phyloP scores from a whole-genome alignment of 352 stramenopile species.

The Globisporangium spinosum region DNA sequence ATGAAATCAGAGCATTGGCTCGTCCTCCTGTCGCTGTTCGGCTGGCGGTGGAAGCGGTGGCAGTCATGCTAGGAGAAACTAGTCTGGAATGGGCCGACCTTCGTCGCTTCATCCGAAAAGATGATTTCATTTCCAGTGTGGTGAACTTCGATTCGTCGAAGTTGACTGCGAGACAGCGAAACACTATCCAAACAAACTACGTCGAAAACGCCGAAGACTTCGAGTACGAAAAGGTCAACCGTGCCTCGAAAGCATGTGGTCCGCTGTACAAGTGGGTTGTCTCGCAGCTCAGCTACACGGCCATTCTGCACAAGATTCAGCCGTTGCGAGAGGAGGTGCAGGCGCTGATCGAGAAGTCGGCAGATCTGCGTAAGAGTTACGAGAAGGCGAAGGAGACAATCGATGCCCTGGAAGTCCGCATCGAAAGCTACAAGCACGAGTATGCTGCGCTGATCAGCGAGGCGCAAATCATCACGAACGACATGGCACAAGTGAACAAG shows the following conservation, averaged over 20 bases:
- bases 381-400: constrained; percentile 92
- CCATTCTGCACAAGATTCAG: constrained; percentile 98
- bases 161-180: constrained; percentile 91
- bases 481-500: constrained; percentile 96
- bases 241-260: constrained; percentile 95
- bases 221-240: constrained; percentile 91
- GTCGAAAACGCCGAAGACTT: constrained; percentile 90
- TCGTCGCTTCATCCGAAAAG: constrained; percentile 94
- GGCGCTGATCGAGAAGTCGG: constrained; percentile 92
- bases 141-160: constrained; percentile 99
- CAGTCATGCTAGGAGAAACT: constrained; percentile 97
- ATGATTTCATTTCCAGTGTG: constrained; percentile 99
- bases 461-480: constrained; percentile 96
- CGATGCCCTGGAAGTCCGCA: constrained; percentile 92
- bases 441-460: constrained; percentile 98
- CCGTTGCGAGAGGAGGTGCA: constrained; percentile 98
- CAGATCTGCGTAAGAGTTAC: constrained; percentile 91
- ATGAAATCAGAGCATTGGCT: constrained; percentile 97
- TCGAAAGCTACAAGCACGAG: constrained; percentile 98
- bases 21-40: constrained; percentile 95
- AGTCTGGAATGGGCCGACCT: constrained; percentile 97
- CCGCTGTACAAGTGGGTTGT: constrained; percentile 99
- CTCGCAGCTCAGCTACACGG: constrained; percentile 98
- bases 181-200: constrained; percentile 95
- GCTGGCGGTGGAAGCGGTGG: constrained; percentile 96